Evolutionary conservation across 208 protist genomes (phyloP).

Genomic region (Trypanosoma platydactyli): DNA sequence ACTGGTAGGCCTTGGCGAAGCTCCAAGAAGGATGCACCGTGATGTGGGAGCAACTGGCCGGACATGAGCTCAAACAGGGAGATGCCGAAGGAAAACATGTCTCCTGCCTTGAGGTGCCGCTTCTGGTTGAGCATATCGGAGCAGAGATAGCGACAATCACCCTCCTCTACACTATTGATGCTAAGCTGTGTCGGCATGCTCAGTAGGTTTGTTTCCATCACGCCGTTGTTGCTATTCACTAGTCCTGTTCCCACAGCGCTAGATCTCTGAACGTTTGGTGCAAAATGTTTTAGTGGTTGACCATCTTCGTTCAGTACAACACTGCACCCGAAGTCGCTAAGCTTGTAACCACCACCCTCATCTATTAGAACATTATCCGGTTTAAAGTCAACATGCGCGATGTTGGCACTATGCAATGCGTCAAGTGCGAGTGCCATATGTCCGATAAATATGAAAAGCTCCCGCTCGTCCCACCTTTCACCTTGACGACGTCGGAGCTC

Average conservation of each 20-base stretch:
- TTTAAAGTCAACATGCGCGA: slow-evolving; percentile 94
- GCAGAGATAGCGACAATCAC: slow-evolving; percentile 90
- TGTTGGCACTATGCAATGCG: slow-evolving; percentile 74
- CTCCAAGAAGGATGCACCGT: slow-evolving; percentile 66
- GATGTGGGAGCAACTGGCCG: slow-evolving; percentile 68
- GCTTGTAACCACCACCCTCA: slow-evolving; percentile 66
- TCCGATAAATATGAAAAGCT: slow-evolving; percentile 73
- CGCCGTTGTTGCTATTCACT: background rate
- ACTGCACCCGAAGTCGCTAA: slow-evolving; percentile 93
- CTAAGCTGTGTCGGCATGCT: slow-evolving; percentile 50
- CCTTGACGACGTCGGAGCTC: slow-evolving; percentile 37
- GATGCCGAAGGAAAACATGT: slow-evolving; percentile 92
- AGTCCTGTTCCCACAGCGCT: slow-evolving; percentile 1
- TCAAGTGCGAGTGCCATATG: slow-evolving; percentile 89
- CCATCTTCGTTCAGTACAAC: slow-evolving; percentile 65
- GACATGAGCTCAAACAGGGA: slow-evolving; percentile 89
- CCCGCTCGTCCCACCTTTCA: slow-evolving; percentile 66
- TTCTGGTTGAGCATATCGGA: slow-evolving; percentile 92
- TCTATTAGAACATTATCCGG: slow-evolving; percentile 93
- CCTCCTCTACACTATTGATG: slow-evolving; percentile 84
- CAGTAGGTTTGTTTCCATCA: slow-evolving; percentile 6
- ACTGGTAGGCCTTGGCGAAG: slow-evolving; percentile 52
- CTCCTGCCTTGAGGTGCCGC: slow-evolving; percentile 70
- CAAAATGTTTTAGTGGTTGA: slow-evolving; percentile 34
- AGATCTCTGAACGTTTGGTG: background rate